phyloP scores from a whole-genome alignment of 2,329 filamentous ascomycete genomes.

The Aureobasidium namibiae region DNA sequence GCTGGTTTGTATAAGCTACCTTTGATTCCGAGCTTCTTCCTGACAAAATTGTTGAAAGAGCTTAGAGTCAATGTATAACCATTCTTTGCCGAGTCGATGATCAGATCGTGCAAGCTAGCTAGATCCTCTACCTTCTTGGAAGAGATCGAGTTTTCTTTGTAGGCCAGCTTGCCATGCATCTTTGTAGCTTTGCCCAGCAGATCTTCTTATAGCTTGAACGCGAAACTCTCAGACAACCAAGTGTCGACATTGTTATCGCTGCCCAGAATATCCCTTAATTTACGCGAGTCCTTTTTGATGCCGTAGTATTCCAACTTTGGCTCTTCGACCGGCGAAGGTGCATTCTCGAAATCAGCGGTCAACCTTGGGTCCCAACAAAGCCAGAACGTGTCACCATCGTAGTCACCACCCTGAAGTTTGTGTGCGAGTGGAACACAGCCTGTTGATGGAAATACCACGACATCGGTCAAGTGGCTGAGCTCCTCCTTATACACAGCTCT shows the following conservation, averaged over 20 bases:
- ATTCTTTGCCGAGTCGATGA: constrained; percentile 40
- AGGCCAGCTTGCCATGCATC: constrained; percentile 56
- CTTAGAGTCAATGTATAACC: constrained; percentile 41
- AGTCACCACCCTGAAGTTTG: constrained; percentile 70
- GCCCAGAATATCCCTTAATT: constrained; percentile 39
- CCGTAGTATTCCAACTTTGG: constrained; percentile 43
- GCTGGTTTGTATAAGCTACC: constrained; percentile 33
- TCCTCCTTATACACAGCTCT: constrained; percentile 45
- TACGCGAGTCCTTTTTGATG: constrained; percentile 42
- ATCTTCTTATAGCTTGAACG: constrained; percentile 49
- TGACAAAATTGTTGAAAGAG: constrained; percentile 43
- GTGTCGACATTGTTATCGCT: constrained; percentile 27
- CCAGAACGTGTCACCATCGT: constrained; percentile 71
- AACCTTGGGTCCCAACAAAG: constrained; percentile 63
- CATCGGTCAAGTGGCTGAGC: constrained; percentile 62
- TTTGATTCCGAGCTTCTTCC: constrained; percentile 44
- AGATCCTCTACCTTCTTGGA: constrained; percentile 19
- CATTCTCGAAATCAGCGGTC: constrained; percentile 59
- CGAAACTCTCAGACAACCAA: constrained; percentile 48
- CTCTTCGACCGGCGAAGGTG: constrained; percentile 36
- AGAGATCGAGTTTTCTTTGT: constrained; percentile 32
- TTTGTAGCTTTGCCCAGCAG: constrained; percentile 58
- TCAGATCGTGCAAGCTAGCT: constrained; percentile 30
- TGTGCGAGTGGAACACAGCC: constrained; percentile 57
- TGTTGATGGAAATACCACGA: constrained; percentile 65